These are phyloP conservation scores for Colletotrichum chlorophyti DNA, from an alignment of 2,329 filamentous ascomycete species.

Conservation along the genomic window DNA sequence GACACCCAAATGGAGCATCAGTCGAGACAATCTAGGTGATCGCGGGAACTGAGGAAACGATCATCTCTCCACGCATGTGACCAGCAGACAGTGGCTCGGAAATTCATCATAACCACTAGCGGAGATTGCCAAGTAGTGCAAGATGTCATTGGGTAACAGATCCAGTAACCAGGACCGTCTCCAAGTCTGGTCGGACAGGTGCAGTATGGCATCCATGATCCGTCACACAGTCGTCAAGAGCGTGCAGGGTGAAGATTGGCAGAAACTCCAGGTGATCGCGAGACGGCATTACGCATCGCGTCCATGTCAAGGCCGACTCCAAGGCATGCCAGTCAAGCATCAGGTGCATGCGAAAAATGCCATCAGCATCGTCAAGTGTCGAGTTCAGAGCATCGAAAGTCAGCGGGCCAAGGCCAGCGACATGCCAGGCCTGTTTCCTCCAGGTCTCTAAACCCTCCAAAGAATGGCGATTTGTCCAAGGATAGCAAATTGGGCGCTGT, in stretches of 20 bases:
- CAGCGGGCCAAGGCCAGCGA: conserved; percentile 17
- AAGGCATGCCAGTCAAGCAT: conserved; percentile 27
- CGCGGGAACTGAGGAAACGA: background rate
- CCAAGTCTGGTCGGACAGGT: background rate
- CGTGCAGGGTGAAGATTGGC: conserved; percentile 19
- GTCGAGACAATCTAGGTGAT: background rate
- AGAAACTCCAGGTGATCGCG: conserved; percentile 16
- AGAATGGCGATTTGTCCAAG: conserved; percentile 23
- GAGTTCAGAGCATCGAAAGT: conserved; percentile 25
- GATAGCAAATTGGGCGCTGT: conserved; percentile 20
- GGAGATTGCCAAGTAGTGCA: conserved; percentile 1
- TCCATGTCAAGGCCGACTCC: conserved; percentile 25
- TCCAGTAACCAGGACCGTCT: conserved; percentile 3
- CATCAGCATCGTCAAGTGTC: conserved; percentile 29
- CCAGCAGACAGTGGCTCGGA: conserved; percentile 3
- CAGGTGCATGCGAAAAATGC: conserved; percentile 26
- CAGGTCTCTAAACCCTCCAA: too few species aligned
- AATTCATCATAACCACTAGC: conserved; percentile 8
- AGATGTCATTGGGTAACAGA: background rate
- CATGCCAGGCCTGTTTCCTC: conserved; percentile 13
- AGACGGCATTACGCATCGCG: conserved; percentile 22
- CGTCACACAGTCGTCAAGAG: conserved; percentile 19
- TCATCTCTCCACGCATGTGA: background rate
- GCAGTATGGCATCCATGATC: conserved; percentile 2
- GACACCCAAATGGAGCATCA: conserved; percentile 13